Percentiles rank a stretch among this genome's conserved stretches.
These are phyloP conservation scores for Penicillium argentinense DNA, from an alignment of 495 filamentous ascomycete genomes.

Conservation along the genomic window DNA sequence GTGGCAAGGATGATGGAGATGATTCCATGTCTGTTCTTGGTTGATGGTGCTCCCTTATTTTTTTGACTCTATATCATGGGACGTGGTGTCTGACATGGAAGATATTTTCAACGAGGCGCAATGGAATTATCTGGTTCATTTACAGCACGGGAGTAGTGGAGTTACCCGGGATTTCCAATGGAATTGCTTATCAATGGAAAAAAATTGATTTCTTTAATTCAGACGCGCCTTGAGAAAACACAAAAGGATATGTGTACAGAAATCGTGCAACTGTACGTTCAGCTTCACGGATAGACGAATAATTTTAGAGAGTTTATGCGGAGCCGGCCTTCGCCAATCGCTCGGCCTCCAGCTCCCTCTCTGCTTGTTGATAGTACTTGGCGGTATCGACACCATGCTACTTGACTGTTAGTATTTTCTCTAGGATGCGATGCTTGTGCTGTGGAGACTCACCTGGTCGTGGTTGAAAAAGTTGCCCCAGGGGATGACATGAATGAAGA, in stretches of 20 bases:
- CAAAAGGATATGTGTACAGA: conserved; percentile 34
- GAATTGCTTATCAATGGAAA: not conserved
- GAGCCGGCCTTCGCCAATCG: conserved; percentile 32
- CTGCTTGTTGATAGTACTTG: conserved; percentile 97
- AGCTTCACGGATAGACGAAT: conserved; percentile 1
- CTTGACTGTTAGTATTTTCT: too few species aligned
- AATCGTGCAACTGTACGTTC: conserved; percentile 18
- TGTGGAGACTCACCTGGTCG: conserved; percentile 58
- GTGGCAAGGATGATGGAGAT: not conserved
- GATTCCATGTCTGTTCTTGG: not conserved
- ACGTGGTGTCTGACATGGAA: too few species aligned
- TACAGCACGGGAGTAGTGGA: too few species aligned
- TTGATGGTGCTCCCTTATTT: too few species aligned
- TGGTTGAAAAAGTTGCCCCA: conserved; percentile 99
- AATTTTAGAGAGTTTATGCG: conserved; percentile 12
- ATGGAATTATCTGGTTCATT: too few species aligned
- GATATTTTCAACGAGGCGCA: too few species aligned
- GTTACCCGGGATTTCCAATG: too few species aligned
- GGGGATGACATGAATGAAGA: conserved; percentile 79
- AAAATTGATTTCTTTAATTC: conserved; percentile 25
- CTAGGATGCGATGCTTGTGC: too few species aligned
- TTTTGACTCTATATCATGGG: not conserved
- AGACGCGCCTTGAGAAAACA: conserved; percentile 28
- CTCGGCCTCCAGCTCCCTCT: conserved; percentile 87
- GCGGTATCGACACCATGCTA: conserved; percentile 96